phyloP scores from a whole-genome alignment of 495 filamentous ascomycete species.

The Xylaria castorea region DNA sequence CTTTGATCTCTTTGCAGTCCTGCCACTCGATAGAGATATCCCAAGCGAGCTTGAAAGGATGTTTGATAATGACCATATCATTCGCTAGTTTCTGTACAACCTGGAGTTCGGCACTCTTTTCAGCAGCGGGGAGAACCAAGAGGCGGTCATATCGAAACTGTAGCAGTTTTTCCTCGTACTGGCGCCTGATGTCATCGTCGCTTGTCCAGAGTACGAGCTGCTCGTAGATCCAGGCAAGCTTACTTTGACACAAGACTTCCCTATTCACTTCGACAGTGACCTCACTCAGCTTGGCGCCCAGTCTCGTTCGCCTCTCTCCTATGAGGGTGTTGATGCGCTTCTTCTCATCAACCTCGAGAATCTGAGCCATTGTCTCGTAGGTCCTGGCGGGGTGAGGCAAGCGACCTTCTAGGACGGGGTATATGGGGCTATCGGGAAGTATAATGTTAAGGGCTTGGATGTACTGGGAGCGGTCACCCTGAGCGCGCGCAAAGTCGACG shows the following conservation, averaged over 20 bases:
- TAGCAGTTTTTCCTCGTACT: slow-evolving; percentile 91
- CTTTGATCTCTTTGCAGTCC: slow-evolving; percentile 71
- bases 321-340: slow-evolving; percentile 91
- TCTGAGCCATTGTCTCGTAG: slow-evolving; percentile 82
- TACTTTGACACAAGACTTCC: slow-evolving; percentile 75
- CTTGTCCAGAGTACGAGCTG: slow-evolving; percentile 87
- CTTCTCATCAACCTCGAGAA: slow-evolving; percentile 85
- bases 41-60: slow-evolving; percentile 91
- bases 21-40: slow-evolving; percentile 88
- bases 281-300: slow-evolving; percentile 82
- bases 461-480: slow-evolving; percentile 75
- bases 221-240: slow-evolving; percentile 76
- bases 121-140: slow-evolving; percentile 64
- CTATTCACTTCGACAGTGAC: slow-evolving; percentile 86
- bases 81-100: slow-evolving; percentile 76
- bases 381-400: slow-evolving; percentile 81
- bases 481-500: slow-evolving; percentile 67
- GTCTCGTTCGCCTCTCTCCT: slow-evolving; percentile 82
- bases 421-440: slow-evolving; percentile 78
- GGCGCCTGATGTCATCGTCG: slow-evolving; percentile 82
- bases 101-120: slow-evolving; percentile 71
- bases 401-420: slow-evolving; percentile 82
- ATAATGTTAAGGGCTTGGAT: slow-evolving; percentile 75
- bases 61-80: slow-evolving; percentile 95
- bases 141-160: slow-evolving; percentile 79